A percentile compares a stretch with the other conserved stretches of the same genome.
These are phyloP conservation scores for Penicillium sp. DNA, from an alignment of 2,329 filamentous ascomycete genomes.

Conservation along the genomic window DNA sequence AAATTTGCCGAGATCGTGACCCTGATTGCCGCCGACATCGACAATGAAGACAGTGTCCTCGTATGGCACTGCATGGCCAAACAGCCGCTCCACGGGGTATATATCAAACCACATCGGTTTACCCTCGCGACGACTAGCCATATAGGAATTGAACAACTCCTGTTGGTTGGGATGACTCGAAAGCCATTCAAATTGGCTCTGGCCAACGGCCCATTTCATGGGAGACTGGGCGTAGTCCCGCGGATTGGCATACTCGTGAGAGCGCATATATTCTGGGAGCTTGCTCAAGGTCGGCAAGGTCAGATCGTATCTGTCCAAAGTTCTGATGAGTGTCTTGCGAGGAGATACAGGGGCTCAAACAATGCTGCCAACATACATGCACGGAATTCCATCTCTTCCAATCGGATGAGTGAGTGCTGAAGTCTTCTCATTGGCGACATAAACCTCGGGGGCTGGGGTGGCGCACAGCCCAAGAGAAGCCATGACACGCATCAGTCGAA, in stretches of 20 bases:
- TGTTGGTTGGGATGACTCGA: conserved; percentile 26
- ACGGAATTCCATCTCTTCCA: conserved; percentile 30
- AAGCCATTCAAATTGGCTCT: conserved; percentile 37
- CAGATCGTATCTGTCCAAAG: conserved; percentile 22
- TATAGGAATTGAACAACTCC: conserved; percentile 33
- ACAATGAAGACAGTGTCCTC: conserved; percentile 37
- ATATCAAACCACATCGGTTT: conserved; percentile 32
- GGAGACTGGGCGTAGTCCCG: conserved; percentile 29
- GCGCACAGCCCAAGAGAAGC: conserved; percentile 28
- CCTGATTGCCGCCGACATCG: conserved; percentile 44
- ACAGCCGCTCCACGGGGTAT: conserved; percentile 29
- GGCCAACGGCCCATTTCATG: conserved; percentile 34
- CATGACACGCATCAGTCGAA: conserved; percentile 33
- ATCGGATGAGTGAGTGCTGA: conserved; percentile 26
- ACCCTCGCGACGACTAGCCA: conserved; percentile 33
- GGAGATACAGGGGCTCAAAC: neutral
- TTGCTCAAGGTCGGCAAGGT: conserved; percentile 33
- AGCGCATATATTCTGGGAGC: conserved; percentile 31
- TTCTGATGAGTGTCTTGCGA: neutral
- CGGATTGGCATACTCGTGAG: conserved; percentile 27
- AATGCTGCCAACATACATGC: conserved; percentile 24
- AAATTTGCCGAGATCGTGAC: conserved; percentile 38
- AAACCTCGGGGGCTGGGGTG: conserved; percentile 22
- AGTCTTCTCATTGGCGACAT: conserved; percentile 28
- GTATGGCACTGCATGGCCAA: conserved; percentile 22